Base-by-base conservation (phyloP, 1,284 basidiomycete genomes). In the Rhodotorula glutinis region DNA sequence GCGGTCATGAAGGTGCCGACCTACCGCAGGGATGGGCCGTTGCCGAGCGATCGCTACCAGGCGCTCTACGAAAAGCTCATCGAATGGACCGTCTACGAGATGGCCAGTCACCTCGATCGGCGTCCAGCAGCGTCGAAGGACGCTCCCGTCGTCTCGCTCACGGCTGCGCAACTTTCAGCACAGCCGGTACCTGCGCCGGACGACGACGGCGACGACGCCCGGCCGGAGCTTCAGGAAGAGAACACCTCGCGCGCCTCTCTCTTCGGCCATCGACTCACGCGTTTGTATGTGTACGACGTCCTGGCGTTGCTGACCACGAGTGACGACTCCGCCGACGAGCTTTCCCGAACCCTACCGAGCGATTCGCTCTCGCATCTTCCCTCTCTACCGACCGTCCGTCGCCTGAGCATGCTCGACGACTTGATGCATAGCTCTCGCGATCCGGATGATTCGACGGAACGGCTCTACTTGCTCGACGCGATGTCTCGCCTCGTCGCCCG, bases 21-120 rank as follows among this genome's bases (percentile, higher is more conserved):
- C 11, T 11, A 11, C 33, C 33, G 33, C 11, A 11, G 33, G 11
- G 33, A 38, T 5, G 33, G 11, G 33, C 7, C 21, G 8, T 1
- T 25, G 2, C 4, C 13, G 4, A 17, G 13, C 4, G 25, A n/a
- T 5, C 56, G 27, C 13, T 67, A 49, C 56, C 43, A 57, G 4
- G 23, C 29, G 2, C 53, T 68, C 2, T 64, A 52, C 60, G 29
- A 30, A 21, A 60, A 57, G 21, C 3, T 63, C 17, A 46, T 53
- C 21, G 62, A 67, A 19, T 73, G 69, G 71, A 63, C 58, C 5
- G 57, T 68, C 3, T 60, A 64, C 43, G 71, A 70, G 21, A 16
- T 13, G 5, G 58, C 16, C 21, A 33, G 23, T 14, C 46, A 25
- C 16, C 41, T 63, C 27, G 67, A 63, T n/a, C n/a, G n/a, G n/a